Evolutionary conservation across 1,139 yeast genomes (phyloP).

Genomic region (Debaryomycetaceae sp.): DNA sequence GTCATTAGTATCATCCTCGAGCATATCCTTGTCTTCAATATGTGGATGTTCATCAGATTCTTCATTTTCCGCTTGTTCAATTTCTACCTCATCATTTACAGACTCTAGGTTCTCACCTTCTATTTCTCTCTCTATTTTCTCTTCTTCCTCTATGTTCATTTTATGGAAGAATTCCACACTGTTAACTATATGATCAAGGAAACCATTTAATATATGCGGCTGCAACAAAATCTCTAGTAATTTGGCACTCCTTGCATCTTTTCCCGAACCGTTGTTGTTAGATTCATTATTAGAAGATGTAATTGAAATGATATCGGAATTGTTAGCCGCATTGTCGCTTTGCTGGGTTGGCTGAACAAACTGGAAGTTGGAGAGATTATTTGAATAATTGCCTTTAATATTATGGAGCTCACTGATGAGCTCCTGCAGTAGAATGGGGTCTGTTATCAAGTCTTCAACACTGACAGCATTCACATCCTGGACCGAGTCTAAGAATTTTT

Average conservation of each 20-base stretch:
- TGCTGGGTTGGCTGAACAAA: constrained; percentile 23
- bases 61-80: constrained; percentile 12
- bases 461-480: constrained; percentile 32
- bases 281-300: constrained; percentile 38
- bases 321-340: constrained; percentile 8
- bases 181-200: constrained; percentile 31
- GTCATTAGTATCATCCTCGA: constrained; percentile 10
- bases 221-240: constrained; percentile 43
- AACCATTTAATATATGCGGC: constrained; percentile 44
- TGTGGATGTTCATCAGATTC: constrained; percentile 7
- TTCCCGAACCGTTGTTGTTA: constrained; percentile 16
- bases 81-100: constrained; percentile 13
- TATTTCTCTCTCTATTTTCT: constrained; percentile 14
- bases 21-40: constrained; percentile 10
- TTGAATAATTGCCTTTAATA: constrained; percentile 34
- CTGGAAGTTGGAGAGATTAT: constrained; percentile 26
- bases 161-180: constrained; percentile 42
- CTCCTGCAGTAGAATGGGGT: constrained; percentile 37
- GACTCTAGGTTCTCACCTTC: constrained; percentile 7
- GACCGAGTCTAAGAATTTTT: constrained; percentile 40
- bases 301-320: constrained; percentile 29
- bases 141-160: constrained; percentile 22
- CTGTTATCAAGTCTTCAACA: constrained; percentile 34
- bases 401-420: constrained; percentile 39
- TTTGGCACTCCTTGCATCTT: constrained; percentile 40